Evolutionary conservation across 2,329 filamentous ascomycete species (phyloP).

Genomic region (Talaromyces rugulosus): DNA sequence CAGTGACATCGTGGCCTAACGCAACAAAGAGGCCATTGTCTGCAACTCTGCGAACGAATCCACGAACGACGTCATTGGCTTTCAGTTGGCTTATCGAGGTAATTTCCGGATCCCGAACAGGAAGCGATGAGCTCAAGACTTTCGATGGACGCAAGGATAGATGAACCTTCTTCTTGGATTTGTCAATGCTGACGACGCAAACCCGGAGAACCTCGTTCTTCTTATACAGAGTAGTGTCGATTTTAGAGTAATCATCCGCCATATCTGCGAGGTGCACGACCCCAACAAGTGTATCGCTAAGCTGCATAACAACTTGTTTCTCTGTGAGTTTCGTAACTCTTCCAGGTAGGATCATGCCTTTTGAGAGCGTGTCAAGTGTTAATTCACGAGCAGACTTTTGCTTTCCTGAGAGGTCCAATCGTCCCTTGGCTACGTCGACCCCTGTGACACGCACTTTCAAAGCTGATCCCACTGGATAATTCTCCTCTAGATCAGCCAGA

Average conservation of each 20-base stretch:
- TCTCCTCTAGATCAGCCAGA: constrained; percentile 67
- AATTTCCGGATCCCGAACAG: constrained; percentile 78
- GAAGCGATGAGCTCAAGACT: constrained; percentile 78
- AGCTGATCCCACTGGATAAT: constrained; percentile 88
- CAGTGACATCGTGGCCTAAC: constrained; percentile 75
- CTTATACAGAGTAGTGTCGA: constrained; percentile 67
- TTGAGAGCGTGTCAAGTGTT: constrained; percentile 66
- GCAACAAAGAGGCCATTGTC: constrained; percentile 87
- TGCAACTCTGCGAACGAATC: constrained; percentile 85
- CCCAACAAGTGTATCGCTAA: constrained; percentile 75
- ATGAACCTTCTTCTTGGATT: constrained; percentile 75
- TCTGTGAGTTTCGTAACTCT: constrained; percentile 83
- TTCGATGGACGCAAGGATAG: constrained; percentile 83
- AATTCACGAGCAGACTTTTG: constrained; percentile 56
- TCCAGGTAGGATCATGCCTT: constrained; percentile 76
- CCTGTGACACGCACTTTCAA: constrained; percentile 73
- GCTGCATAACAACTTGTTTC: constrained; percentile 75
- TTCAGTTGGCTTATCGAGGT: constrained; percentile 65
- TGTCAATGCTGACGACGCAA: constrained; percentile 76
- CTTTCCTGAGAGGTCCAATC: constrained; percentile 77
- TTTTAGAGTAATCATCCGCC: constrained; percentile 78
- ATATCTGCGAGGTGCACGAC: constrained; percentile 79
- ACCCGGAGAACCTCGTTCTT: constrained; percentile 86
- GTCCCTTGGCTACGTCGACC: constrained; percentile 68
- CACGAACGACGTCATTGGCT: constrained; percentile 74